Evolutionary conservation across 176 grass and related monocot genomes (phyloP).

Genomic region (Triticum monococcum): DNA sequence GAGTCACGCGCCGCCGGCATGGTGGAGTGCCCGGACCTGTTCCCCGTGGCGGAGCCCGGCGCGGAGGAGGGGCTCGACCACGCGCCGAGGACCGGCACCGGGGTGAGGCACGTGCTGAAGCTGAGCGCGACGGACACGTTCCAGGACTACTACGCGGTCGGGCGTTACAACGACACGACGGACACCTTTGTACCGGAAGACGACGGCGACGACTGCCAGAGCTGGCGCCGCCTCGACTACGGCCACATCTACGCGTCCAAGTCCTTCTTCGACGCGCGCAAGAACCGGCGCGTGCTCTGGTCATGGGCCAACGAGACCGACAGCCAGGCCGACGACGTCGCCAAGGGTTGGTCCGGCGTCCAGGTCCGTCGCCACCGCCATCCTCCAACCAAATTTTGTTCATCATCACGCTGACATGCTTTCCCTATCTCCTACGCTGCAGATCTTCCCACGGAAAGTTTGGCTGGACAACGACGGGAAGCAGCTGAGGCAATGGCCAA

Average conservation of each 20-base stretch:
- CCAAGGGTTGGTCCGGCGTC: constrained; percentile 69
- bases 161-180: constrained; percentile 45
- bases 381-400: background rate
- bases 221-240: constrained; percentile 58
- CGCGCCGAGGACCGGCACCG: constrained; percentile 19
- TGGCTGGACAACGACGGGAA: constrained; percentile 64
- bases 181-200: constrained; percentile 49
- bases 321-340: constrained; percentile 40
- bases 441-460: constrained; percentile 58
- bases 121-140: constrained; percentile 46
- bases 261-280: constrained; percentile 64
- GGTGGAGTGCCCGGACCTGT: constrained; percentile 83
- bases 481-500: constrained; percentile 62
- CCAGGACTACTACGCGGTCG: constrained; percentile 72
- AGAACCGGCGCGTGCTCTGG: constrained; percentile 60
- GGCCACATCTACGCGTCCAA: constrained; percentile 84
- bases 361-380: constrained; percentile 36
- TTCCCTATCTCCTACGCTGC: background rate
- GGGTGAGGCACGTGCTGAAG: constrained; percentile 62
- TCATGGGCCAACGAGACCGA: constrained; percentile 73
- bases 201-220: constrained; percentile 45
- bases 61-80: constrained; percentile 31
- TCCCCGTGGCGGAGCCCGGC: constrained; percentile 44
- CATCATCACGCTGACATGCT: background rate
- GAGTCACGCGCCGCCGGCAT: constrained; percentile 28